Base-by-base conservation (phyloP, 768 basidiomycete genomes). In the Phanerochaete sordida region DNA sequence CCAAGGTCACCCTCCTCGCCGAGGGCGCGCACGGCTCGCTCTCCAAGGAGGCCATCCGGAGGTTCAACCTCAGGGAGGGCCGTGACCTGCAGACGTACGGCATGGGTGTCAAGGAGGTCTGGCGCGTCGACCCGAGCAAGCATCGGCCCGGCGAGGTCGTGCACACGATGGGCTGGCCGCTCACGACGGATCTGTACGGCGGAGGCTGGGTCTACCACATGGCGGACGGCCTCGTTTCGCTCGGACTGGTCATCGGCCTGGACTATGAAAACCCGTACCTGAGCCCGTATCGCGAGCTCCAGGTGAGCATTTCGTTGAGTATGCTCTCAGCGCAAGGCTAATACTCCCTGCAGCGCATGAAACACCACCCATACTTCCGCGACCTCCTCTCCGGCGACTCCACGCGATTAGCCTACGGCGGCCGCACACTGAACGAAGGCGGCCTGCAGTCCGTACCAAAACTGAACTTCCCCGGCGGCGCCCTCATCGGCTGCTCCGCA, bases 181-280 rank as follows among this genome's bases (percentile, higher is more conserved):
- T 99, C 58, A 85, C 90, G 70, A 81, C 74, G 64, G 74, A 84
- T 54, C 95, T 93, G 1, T 80, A 97, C 68, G 97, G 96, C 2
- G 97, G 97, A 1, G 91, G 91, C 8, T 98, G 88, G 85, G 81
- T 91, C 3, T 99, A 99, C 72, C 97, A 98, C 71, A 95, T 97
- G 93, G 91, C 86, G 39, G 91, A 87, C 57, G 90, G 91, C 1
- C 83, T 97, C 47, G 91, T 99, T 64, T 90, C 87, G 65, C 71
- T 98, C 56, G 97, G 97, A 3, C 74, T 98, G 55, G 97, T 98
- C 58, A 81, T 98, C 55, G 97, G 95, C 0, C 79, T 97, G 64
- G 97, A 99, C 72, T 99, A 98, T 71, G 80, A 86, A 65, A 98
- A 98, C 69, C 96, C 96, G 0, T 96, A 91, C 69, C 70, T 97